Base-by-base conservation (phyloP, 208 protist species). In the Trypanosoma rangeli region DNA sequence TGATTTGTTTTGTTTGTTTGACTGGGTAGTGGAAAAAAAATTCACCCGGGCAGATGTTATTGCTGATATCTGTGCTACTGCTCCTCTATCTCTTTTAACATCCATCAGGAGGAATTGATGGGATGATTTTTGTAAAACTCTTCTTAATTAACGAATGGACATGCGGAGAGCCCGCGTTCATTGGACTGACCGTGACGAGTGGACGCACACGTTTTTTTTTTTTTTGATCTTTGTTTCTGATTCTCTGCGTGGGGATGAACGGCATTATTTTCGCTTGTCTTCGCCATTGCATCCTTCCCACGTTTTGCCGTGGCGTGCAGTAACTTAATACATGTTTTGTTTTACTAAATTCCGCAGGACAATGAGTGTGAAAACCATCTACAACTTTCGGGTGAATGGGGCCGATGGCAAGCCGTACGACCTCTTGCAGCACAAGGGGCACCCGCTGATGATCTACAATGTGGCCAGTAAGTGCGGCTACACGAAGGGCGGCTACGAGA, bases 401-500 rank as follows among this genome's bases (percentile, higher is more conserved):
- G 64, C 71, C 7, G 71, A 81, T 35, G 42, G 60, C 10, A n/a
- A 67, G 52, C 76, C 52, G 13, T 81, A 77, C 46, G 52, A 81
- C 54, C 70, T 81, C 63, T 3, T n/a, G 31, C 76, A 81, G 55
- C 70, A 81, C 65, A 73, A 71, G 55, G 76, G 76, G 4, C 31
- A 63, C 28, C 76, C 76, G 18, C 71, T 81, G 16, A 52, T 81
- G 33, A 77, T 81, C 13, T 76, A 76, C 65, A 81, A 81, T 26
- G 92, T 97, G 26, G 94, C 94, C 26, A 93, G 80, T 63, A 77
- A 92, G 71, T 97, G 93, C 69, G 93, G 89, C 50, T 96, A 89
- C 78, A 92, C 94, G 18, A 81, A 95, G 63, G 77, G 81, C 28
- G 87, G 87, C 35, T 97, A 96, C 74, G 79, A 92, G 62, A 84